Percentiles rank a stretch among this genome's conserved stretches.
phyloP scores from a whole-genome alignment of 257 asterid species.

The Fraxinus americana region DNA sequence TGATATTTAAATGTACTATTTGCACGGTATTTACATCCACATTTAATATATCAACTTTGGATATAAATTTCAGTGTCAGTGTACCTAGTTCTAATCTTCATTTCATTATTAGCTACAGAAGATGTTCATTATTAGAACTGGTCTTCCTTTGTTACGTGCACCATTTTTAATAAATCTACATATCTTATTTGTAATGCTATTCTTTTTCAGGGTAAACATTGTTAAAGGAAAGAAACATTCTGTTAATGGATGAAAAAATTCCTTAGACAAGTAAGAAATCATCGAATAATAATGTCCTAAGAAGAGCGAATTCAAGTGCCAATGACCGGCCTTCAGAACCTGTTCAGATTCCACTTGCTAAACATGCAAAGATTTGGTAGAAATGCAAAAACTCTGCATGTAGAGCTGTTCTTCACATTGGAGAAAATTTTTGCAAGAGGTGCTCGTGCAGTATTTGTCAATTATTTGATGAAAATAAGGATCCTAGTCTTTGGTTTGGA shows the following conservation, averaged over 20 bases:
- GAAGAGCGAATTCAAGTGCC: constrained; percentile 52
- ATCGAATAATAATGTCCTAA: constrained; percentile 47
- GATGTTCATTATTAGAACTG: no score
- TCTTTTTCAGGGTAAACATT: no score
- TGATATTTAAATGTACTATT: no score
- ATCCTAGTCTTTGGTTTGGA: constrained; percentile 88
- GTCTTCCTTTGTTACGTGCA: no score
- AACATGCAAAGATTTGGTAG: constrained; percentile 57
- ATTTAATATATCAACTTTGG: no score
- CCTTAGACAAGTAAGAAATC: constrained; percentile 49
- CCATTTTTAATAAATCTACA: no score
- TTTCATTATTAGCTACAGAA: no score
- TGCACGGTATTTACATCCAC: no score
- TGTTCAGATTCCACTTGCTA: constrained; percentile 51
- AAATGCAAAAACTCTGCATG: constrained; percentile 79
- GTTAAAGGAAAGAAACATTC: constrained; percentile 19
- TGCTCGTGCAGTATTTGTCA: constrained; percentile 62
- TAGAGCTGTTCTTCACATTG: constrained; percentile 62
- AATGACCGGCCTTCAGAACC: constrained; percentile 68
- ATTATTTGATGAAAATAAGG: constrained; percentile 83
- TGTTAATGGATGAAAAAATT: constrained; percentile 63
- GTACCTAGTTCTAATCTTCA: no score
- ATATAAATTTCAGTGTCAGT: no score
- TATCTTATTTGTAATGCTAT: no score
- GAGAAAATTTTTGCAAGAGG: constrained; percentile 49